Base-by-base conservation (phyloP, 306 rosid species). In the Prinsepia uniflora region DNA sequence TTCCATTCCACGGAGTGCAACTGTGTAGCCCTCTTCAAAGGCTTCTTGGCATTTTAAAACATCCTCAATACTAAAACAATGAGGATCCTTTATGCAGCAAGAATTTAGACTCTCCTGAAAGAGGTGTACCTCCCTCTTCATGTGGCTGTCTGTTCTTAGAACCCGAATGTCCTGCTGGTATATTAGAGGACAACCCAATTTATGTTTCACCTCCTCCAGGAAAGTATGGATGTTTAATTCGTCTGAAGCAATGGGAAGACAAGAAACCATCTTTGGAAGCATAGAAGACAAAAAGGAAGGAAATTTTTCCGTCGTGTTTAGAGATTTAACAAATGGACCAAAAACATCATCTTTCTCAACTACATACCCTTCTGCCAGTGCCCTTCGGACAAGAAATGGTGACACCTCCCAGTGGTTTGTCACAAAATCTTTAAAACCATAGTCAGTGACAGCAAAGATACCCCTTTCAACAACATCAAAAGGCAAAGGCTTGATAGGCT, bases 1-100 rank as follows among this genome's bases (percentile, higher is more conserved):
- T 72, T 87, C 98, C 82, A 92, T 79, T 66, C 96, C 98, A 19
- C 96, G 96, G 42, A 92, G 70, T 46, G 94, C 96, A 86, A 92
- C 62, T 42, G 94, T 89, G 76, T 83, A 89, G 50, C 98, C 98
- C 54, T 83, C 89, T 76, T 75, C 45, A 82, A 72, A 92, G 40
- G 96, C 98, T 81, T 89, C 85, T 72, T 75, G 83, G 56, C 89
- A 87, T 67, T 81, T 86, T 15, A 76, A 82, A 76, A 76, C 41
- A 46, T 89, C 86, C 45, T 80, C 73, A 45, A 54, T 13, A 18
- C 75, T 76, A 47, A 92, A 83, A 83, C 55, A 72, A 61, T 55
- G 81, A 76, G 79, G 83, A 81, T 76, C 87, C 65, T 65, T 61
- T 49, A 3, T 2, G 83, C 81, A 65, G 68, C 67, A 68, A 49